Conservation (phyloP, 345 rosid genomes). For the Eucalyptus sp. region DNA sequence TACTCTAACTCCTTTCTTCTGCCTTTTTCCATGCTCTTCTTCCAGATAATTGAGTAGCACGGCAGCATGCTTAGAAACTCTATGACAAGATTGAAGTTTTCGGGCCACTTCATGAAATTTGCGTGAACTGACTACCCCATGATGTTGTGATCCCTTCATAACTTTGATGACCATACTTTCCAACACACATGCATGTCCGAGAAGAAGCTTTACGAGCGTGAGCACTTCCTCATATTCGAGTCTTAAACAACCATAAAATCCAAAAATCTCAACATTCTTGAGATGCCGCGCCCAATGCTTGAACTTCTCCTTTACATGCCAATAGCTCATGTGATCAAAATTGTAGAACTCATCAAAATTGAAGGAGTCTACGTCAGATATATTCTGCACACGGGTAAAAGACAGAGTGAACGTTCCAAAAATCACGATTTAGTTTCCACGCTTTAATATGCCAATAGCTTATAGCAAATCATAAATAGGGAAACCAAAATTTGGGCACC, state of each 20-base stretch:
- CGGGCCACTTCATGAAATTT: not conserved
- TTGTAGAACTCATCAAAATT: not conserved
- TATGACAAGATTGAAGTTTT: not conserved
- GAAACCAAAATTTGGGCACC: not conserved
- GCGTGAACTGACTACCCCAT: fast-evolving
- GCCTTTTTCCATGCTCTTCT: not conserved
- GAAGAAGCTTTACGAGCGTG: not conserved
- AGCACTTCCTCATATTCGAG: not conserved
- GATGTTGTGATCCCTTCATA: not conserved
- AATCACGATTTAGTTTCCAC: not conserved
- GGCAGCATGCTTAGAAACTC: not conserved
- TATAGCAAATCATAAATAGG: fast-evolving
- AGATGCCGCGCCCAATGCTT: fast-evolving
- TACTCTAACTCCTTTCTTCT: not conserved
- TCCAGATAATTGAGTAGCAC: not conserved
- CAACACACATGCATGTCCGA: not conserved
- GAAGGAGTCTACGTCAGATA: not conserved
- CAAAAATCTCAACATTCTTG: not conserved
- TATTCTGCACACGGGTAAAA: not conserved
- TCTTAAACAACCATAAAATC: not conserved
- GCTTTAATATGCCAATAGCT: not conserved
- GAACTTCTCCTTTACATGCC: not conserved
- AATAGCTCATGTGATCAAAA: not conserved
- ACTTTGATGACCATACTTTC: not conserved
- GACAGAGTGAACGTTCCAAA: not conserved